Base-by-base conservation (phyloP, 2,329 filamentous ascomycete genomes). In the Cladosporium sphaerospermum region DNA sequence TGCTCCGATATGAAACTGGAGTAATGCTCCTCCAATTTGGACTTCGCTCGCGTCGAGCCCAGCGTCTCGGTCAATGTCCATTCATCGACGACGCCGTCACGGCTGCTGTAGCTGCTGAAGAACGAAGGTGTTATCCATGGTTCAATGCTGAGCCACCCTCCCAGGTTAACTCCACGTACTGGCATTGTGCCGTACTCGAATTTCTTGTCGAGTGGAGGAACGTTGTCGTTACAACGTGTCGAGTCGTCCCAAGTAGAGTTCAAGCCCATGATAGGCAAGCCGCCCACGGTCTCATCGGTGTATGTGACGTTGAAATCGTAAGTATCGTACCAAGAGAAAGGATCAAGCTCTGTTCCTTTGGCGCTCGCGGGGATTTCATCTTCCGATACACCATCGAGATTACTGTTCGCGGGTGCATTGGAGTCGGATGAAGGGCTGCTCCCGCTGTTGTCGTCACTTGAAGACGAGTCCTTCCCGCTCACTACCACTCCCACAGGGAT, bases 121-220 rank as follows among this genome's bases (percentile, higher is more conserved):
- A 96, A 78, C 0, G 91, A 96, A 0, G 93, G 93, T 3, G 89
- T 92, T 67, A 99, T 97, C 68, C 95, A 96, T 0, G 93, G 93
- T 65, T 99, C 93, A 10, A 99, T 74, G 2, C 86, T 88, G 1
- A 99, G 80, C 93, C 93, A 99, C 10, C 93, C 93, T 47, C 93
- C 93, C 1, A 97, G 68, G 63, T 96, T 97, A 34, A 97, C 89
- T 1, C 93, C 93, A 6, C 92, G 83, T 19, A 95, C 89, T 2
- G 91, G 90, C 52, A 78, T 83, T 18, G 81, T 82, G 2, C 83
- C 81, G 62, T 97, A 99, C 2, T 85, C 83, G 80, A 92, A 96
- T 1, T 77, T 64, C 56, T 91, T 77, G 60, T 89, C 80, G 6
- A 99, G 76, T 1, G 89, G 76, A 0, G 90, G 88, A 0, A 95